Conservation (phyloP, 75 land plant species). For the Cupressus sempervirens region DNA sequence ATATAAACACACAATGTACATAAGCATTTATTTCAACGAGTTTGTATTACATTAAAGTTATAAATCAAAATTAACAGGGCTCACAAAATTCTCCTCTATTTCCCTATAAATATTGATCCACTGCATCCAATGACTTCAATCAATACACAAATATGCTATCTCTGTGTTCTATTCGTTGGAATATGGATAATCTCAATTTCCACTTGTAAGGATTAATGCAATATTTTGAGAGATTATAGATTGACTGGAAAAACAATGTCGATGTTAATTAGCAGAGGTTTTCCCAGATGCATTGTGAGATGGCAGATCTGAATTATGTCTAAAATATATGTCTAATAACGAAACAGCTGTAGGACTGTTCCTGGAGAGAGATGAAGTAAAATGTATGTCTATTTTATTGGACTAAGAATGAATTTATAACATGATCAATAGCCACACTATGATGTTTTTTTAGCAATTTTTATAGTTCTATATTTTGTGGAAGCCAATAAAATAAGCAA, state of each 20-base stretch:
- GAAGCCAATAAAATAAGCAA: not conserved
- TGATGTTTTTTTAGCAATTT: not conserved
- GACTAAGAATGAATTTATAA: not conserved
- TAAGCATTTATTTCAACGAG: not conserved
- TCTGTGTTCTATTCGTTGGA: not conserved
- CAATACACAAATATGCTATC: not conserved
- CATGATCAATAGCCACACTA: not conserved
- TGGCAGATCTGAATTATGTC: conserved; percentile 88
- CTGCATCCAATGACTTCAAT: not conserved
- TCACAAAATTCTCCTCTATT: not conserved
- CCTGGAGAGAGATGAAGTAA: not conserved
- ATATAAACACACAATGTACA: not conserved
- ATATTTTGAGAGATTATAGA: no score
- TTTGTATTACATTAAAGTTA: not conserved
- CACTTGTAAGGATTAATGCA: not conserved
- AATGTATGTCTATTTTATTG: not conserved
- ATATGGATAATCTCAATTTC: not conserved
- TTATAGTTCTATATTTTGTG: not conserved
- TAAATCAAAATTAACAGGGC: not conserved
- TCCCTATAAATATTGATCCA: not conserved
- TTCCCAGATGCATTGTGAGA: conserved; percentile 59
- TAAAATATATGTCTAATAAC: conserved; percentile 88
- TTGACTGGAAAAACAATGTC: not conserved
- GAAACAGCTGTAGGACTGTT: conserved; percentile 21
- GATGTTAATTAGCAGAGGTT: not conserved